These are phyloP conservation scores for Haematococcus sp. DNA, from an alignment of 139 green algal species.

Conservation along the genomic window DNA sequence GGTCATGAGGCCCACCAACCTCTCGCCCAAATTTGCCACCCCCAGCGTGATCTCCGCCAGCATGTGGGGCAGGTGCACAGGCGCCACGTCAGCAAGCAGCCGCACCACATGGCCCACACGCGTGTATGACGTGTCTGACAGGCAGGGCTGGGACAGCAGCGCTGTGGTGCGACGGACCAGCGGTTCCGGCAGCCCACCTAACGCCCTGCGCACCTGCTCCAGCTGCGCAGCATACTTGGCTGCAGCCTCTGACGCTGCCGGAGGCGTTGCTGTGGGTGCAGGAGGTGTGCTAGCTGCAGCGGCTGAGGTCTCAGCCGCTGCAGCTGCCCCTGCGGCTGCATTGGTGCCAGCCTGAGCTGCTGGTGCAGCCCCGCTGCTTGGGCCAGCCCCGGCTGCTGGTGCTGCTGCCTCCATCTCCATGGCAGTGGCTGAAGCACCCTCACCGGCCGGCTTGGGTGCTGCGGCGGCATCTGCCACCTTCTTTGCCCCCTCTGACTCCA, in stretches of 20 bases:
- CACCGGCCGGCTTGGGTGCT: not conserved
- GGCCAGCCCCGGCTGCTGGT: not conserved
- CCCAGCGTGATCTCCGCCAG: constrained; percentile 24
- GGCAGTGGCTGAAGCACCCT: not conserved
- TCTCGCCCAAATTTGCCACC: too few species aligned
- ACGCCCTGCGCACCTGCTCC: constrained; percentile 14
- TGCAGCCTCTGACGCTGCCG: not conserved
- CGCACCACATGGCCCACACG: constrained; percentile 48
- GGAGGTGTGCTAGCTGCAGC: not conserved
- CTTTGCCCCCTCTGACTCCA: not conserved
- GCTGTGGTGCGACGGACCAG: constrained; percentile 26
- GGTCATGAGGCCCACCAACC: too few species aligned
- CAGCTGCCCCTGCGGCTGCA: not conserved
- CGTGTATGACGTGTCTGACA: constrained; percentile 63
- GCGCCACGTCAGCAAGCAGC: constrained; percentile 58
- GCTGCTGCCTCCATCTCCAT: constrained; percentile 1
- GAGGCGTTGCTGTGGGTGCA: constrained; percentile 10
- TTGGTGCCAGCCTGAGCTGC: not conserved
- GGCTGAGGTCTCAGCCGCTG: not conserved
- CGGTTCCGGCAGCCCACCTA: constrained; percentile 17
- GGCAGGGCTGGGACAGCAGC: constrained; percentile 34
- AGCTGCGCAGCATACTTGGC: not conserved
- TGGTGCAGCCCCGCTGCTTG: not conserved
- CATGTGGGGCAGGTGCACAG: constrained; percentile 53
- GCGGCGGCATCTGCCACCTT: constrained; percentile 6